Percentiles rank a stretch among this genome's conserved stretches.
Conservation (phyloP, 192 early-diverging fungal species). For the Backusella parvicylindrica region DNA sequence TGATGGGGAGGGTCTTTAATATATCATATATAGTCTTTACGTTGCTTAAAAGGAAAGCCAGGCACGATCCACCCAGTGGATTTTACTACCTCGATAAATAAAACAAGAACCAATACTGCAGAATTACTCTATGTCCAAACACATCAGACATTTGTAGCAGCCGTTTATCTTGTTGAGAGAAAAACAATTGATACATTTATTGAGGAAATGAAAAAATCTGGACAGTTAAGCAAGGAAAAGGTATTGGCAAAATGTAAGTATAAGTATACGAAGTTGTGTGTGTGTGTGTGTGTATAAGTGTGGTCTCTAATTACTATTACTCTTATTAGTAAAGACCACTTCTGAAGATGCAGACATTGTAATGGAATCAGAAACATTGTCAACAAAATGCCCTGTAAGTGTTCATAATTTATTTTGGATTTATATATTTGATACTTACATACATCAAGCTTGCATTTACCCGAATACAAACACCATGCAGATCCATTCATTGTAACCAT, state of each 20-base stretch:
- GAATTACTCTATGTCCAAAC: background rate
- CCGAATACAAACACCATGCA: slow-evolving; percentile 61
- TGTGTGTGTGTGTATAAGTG: too few species aligned
- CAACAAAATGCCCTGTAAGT: slow-evolving; percentile 74
- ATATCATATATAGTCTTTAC: slow-evolving; percentile 29
- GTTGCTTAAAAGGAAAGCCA: slow-evolving; percentile 54
- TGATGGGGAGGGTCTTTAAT: background rate
- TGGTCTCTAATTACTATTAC: background rate
- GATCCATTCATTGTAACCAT: slow-evolving; percentile 65
- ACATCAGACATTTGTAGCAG: slow-evolving; percentile 40
- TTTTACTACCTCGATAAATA: slow-evolving; percentile 39
- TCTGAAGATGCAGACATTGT: slow-evolving; percentile 65
- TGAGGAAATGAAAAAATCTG: slow-evolving; percentile 34
- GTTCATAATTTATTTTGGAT: background rate
- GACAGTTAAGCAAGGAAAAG: slow-evolving; percentile 41
- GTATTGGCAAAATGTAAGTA: slow-evolving; percentile 44
- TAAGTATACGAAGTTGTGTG: too few species aligned
- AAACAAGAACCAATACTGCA: background rate
- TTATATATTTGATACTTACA: background rate
- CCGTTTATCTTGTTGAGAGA: slow-evolving; percentile 41
- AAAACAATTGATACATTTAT: slow-evolving; percentile 38
- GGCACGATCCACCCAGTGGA: slow-evolving; percentile 58
- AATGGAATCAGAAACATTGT: slow-evolving; percentile 57
- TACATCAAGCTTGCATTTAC: slow-evolving; percentile 51
- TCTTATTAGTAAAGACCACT: slow-evolving; percentile 29